A percentile compares a stretch with the other conserved stretches of the same genome.
These are phyloP conservation scores for Rhynchospora breviuscula DNA, from an alignment of 176 grass and related monocot species.

Conservation along the genomic window DNA sequence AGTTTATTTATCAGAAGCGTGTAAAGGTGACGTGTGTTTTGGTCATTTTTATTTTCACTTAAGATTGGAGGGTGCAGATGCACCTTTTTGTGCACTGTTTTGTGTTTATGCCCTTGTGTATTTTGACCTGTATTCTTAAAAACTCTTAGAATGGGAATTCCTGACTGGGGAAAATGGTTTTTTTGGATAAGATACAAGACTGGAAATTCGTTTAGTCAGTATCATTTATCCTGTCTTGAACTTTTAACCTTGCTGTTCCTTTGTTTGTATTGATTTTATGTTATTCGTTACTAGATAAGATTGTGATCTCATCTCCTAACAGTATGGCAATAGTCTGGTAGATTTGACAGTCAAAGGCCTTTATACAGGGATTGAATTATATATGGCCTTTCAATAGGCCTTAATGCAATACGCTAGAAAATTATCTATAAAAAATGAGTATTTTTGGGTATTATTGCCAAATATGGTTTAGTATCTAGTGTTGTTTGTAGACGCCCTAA, in stretches of 20 bases:
- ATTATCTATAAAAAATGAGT: no score
- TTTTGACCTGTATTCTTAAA: constrained; percentile 13
- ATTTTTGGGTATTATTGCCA: no score
- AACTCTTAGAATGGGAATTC: background rate
- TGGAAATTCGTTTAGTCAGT: background rate
- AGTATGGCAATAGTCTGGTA: no score
- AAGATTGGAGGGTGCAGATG: constrained; percentile 9
- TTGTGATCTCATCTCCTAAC: no score
- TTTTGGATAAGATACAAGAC: background rate
- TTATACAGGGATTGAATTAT: no score
- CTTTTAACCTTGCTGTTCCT: background rate
- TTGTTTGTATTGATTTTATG: no score
- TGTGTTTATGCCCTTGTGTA: background rate
- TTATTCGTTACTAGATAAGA: no score
- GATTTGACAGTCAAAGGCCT: no score
- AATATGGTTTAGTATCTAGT: no score
- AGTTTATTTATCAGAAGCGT: constrained; percentile 4
- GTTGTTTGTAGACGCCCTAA: no score
- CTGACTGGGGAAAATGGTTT: background rate
- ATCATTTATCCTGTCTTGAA: background rate
- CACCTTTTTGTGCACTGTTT: background rate
- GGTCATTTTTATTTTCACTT: background rate
- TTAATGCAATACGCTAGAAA: no score
- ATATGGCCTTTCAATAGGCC: no score
- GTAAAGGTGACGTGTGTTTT: constrained; percentile 22